Evolutionary conservation across 441 rosid species (phyloP), one percentile per base, ranked within the genome.

Genomic region (Populus hybrid): DNA sequence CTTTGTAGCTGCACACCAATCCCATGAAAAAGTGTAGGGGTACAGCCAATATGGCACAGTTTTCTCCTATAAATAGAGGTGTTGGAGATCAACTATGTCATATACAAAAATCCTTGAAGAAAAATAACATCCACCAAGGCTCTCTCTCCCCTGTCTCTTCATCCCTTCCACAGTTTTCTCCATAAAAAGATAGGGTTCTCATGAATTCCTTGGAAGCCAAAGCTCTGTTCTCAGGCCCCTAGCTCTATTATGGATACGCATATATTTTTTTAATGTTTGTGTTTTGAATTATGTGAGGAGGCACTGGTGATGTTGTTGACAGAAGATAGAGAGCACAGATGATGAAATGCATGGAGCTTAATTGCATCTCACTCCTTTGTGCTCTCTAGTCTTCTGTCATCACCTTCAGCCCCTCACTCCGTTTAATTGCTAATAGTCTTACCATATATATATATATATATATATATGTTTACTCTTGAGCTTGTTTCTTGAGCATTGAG

Each of bases 251-350:
- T 50, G 2, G n/a, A 50, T 50, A 50, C 59, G 7, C 6, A 6
- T 31, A 5, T 56, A 5, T 36, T 63, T 9, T 33, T 33, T 11
- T 73, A 36, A 33, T 26, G 11, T 35, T 10, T 33, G 35, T 33
- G 36, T 28, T 68, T 68, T 35, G 29, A 28, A 68, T 28, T 68
- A 1, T 33, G 23, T 18, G 24, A 77, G 68, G 80, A 33, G 83
- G 86, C 72, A 76, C 69, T 85, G 80, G 81, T 75, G 85, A 72
- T 83, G 82, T 80, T 83, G 94, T 87, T 89, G 97, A 92, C 97
- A 92, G 97, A 92, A 92, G 97, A 91, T 88, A 92, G 97, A 92
- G 97, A 87, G 97, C 93, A 89, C 97, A 76, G 89, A 91, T 81
- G 93, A 89, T 88, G 91, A 86, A 80, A 81, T 92, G 94, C 91